These are phyloP conservation scores for Microcera coccophila DNA, from an alignment of 2,329 filamentous ascomycete species.

Conservation along the genomic window DNA sequence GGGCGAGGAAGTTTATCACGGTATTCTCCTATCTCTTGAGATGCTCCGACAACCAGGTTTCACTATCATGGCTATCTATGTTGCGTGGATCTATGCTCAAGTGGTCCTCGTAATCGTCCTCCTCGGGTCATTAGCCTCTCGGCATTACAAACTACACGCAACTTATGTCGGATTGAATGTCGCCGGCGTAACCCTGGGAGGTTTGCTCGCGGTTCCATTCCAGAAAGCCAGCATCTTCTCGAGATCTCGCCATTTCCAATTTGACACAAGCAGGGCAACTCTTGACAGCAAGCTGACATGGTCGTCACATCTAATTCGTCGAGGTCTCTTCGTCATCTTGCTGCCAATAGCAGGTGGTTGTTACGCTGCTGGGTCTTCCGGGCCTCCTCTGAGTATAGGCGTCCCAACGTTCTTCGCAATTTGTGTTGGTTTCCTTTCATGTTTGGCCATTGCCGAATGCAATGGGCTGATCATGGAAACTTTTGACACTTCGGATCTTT, in stretches of 20 bases:
- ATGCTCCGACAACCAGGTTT: slow-evolving; percentile 76
- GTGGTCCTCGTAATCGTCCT: slow-evolving; percentile 69
- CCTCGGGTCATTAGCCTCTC: slow-evolving; percentile 67
- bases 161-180: slow-evolving; percentile 65
- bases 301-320: slow-evolving; percentile 69
- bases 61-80: slow-evolving; percentile 66
- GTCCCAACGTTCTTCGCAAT: slow-evolving; percentile 64
- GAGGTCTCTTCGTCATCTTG: slow-evolving; percentile 61
- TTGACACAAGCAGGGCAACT: slow-evolving; percentile 64
- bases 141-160: slow-evolving; percentile 61
- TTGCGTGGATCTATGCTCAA: slow-evolving; percentile 75
- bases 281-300: slow-evolving; percentile 60
- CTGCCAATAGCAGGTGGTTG: slow-evolving; percentile 64
- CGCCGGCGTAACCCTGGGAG: slow-evolving; percentile 63
- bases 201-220: slow-evolving; percentile 66
- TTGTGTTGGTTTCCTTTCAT: slow-evolving; percentile 65
- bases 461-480: slow-evolving; percentile 76
- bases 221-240: slow-evolving; percentile 69
- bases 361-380: slow-evolving; percentile 64
- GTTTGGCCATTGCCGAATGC: slow-evolving; percentile 71
- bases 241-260: slow-evolving; percentile 55
- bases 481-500: slow-evolving; percentile 76
- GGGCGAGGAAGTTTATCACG: slow-evolving; percentile 72
- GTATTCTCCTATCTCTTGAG: slow-evolving; percentile 59
- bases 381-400: slow-evolving; percentile 56